phyloP scores from a whole-genome alignment of 805 yeast genomes.

The Schwanniomyces sp. region DNA sequence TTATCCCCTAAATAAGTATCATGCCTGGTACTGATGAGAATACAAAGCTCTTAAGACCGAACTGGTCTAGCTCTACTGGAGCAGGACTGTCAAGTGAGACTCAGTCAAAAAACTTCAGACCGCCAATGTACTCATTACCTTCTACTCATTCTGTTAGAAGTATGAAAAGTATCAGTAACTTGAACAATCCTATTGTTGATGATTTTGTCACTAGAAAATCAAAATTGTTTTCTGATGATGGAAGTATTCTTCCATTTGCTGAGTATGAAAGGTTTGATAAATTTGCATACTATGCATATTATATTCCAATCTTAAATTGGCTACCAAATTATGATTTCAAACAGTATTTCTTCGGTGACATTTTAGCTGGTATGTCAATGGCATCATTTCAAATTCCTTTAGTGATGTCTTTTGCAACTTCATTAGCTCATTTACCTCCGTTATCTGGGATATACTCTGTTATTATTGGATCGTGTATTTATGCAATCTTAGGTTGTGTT shows the following conservation, averaged over 20 bases:
- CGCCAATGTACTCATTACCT: constrained; percentile 28
- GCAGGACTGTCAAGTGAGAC: neutral
- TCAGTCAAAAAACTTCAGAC: constrained; percentile 9
- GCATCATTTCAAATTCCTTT: constrained; percentile 36
- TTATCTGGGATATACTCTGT: constrained; percentile 75
- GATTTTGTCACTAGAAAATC: constrained; percentile 7
- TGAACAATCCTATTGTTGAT: constrained; percentile 17
- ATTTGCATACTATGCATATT: constrained; percentile 29
- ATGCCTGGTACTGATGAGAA: constrained; percentile 7
- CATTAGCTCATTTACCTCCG: constrained; percentile 83
- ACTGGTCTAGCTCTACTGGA: neutral
- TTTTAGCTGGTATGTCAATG: constrained; percentile 31
- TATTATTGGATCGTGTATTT: constrained; percentile 75
- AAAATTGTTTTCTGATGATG: neutral
- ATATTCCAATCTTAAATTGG: constrained; percentile 32
- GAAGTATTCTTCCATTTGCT: constrained; percentile 7
- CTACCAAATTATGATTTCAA: constrained; percentile 22
- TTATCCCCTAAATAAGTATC: neutral
- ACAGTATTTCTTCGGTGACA: constrained; percentile 22
- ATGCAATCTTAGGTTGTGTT: constrained; percentile 77
- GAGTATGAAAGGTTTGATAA: constrained; percentile 14
- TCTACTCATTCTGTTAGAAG: constrained; percentile 24
- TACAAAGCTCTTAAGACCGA: constrained; percentile 5
- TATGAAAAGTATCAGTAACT: constrained; percentile 11
- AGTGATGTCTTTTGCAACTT: constrained; percentile 74